Percentiles rank a stretch among this genome's conserved stretches.
These are phyloP conservation scores for Neostapfia colusana DNA, from an alignment of 176 grass and related monocot species.

Conservation along the genomic window DNA sequence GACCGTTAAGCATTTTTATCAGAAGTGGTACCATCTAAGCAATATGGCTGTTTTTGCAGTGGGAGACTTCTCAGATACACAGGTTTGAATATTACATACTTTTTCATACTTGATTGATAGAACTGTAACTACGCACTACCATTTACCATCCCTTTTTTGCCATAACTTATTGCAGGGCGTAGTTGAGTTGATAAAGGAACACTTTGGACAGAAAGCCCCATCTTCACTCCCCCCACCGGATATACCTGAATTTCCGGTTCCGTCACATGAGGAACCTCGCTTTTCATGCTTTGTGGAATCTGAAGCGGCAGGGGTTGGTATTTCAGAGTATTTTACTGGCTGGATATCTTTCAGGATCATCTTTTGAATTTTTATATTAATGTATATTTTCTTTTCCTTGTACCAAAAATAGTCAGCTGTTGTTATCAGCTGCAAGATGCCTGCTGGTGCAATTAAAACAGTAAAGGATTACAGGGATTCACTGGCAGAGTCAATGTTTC, in stretches of 20 bases:
- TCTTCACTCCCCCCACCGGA: slow-evolving; percentile 46
- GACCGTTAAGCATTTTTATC: slow-evolving; percentile 75
- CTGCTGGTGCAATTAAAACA: slow-evolving; percentile 76
- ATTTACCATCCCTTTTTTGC: slow-evolving; percentile 30
- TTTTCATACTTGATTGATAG: slow-evolving; percentile 30
- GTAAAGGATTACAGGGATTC: slow-evolving; percentile 93
- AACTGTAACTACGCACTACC: slow-evolving; percentile 17
- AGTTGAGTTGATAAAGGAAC: slow-evolving; percentile 90
- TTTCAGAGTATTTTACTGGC: slow-evolving; percentile 7
- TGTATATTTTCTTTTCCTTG: slow-evolving; percentile 25
- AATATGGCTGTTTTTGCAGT: slow-evolving; percentile 97
- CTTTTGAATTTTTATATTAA: slow-evolving; percentile 18
- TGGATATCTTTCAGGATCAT: slow-evolving; percentile 7
- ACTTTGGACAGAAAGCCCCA: slow-evolving; percentile 82
- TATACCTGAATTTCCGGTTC: slow-evolving; percentile 82
- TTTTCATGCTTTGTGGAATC: slow-evolving; percentile 99
- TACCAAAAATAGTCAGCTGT: slow-evolving; percentile 84
- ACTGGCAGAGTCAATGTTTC: slow-evolving; percentile 90
- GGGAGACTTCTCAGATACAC: slow-evolving; percentile 84
- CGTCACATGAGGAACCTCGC: slow-evolving; percentile 86
- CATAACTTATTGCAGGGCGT: slow-evolving; percentile 58
- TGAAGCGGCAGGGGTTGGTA: slow-evolving; percentile 93
- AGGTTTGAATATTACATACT: slow-evolving; percentile 51
- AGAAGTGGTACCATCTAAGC: slow-evolving; percentile 94
- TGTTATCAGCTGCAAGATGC: slow-evolving; percentile 95